These are phyloP conservation scores for Euphorbia tirucalli DNA, from an alignment of 345 rosid species.

Conservation along the genomic window DNA sequence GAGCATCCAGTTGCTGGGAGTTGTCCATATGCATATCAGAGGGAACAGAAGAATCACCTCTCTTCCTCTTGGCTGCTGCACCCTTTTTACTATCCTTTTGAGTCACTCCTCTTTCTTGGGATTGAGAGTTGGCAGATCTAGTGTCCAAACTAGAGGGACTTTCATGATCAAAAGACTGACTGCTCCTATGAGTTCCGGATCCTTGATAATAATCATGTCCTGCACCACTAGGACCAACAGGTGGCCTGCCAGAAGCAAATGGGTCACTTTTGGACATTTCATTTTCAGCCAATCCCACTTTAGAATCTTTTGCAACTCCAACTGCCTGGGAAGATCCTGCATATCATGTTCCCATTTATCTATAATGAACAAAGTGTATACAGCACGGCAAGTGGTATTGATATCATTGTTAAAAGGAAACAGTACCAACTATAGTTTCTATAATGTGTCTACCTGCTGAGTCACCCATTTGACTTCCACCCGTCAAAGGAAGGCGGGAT, in stretches of 20 bases:
- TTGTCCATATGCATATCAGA: constrained; percentile 52
- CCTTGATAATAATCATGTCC: constrained; percentile 80
- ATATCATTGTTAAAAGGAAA: neutral
- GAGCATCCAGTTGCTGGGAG: constrained; percentile 49
- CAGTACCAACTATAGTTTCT: neutral
- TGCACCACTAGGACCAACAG: constrained; percentile 56
- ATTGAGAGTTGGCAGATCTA: constrained; percentile 72
- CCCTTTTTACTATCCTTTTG: constrained; percentile 58
- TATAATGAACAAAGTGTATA: constrained; percentile 3
- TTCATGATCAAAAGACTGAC: constrained; percentile 80
- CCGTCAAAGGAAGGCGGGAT: constrained; percentile 60
- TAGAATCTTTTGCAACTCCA: constrained; percentile 55
- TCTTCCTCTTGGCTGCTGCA: constrained; percentile 64
- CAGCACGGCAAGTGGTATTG: neutral
- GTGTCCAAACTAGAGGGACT: constrained; percentile 94
- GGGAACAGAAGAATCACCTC: constrained; percentile 59
- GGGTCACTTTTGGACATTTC: constrained; percentile 64
- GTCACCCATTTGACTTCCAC: constrained; percentile 75
- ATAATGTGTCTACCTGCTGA: constrained; percentile 57
- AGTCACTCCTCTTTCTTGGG: constrained; percentile 68
- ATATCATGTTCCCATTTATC: constrained; percentile 18
- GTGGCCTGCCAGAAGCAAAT: constrained; percentile 61
- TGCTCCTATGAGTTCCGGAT: constrained; percentile 58
- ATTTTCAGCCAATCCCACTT: constrained; percentile 53
- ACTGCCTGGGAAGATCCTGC: constrained; percentile 74